Evolutionary conservation across 2,329 filamentous ascomycete species (phyloP).

Genomic region (Penicillium digitatum): DNA sequence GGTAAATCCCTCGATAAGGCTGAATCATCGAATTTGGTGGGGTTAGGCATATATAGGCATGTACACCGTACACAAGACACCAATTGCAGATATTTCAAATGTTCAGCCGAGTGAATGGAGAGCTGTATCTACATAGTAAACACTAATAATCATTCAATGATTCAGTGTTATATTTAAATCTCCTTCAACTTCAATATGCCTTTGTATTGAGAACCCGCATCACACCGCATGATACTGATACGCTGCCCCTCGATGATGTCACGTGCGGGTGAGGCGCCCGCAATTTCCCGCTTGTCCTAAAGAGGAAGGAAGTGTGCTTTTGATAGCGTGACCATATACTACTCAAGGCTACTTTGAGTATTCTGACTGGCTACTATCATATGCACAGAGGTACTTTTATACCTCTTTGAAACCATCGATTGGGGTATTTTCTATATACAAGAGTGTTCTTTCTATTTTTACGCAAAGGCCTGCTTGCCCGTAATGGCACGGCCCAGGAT

Average conservation of each 20-base stretch:
- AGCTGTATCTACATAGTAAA: not conserved
- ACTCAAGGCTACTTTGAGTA: not conserved
- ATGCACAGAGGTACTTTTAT: not conserved
- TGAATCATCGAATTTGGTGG: not conserved
- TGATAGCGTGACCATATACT: not conserved
- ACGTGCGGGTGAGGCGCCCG: slow-evolving; percentile 23
- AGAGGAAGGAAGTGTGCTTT: slow-evolving; percentile 9
- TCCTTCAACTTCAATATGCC: not conserved
- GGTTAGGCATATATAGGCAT: not conserved
- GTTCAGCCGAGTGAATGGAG: not conserved
- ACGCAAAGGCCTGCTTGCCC: slow-evolving; percentile 76
- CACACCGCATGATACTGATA: not conserved
- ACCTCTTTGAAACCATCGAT: not conserved
- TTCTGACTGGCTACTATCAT: not conserved
- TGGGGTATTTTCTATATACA: slow-evolving; percentile 7
- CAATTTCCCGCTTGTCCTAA: slow-evolving; percentile 13
- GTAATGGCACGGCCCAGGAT: slow-evolving; percentile 67
- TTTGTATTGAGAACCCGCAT: slow-evolving; percentile 4
- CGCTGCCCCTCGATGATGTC: slow-evolving; percentile 28
- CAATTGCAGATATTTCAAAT: not conserved
- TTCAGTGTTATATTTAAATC: not conserved
- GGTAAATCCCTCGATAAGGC: not conserved
- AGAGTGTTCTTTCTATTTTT: slow-evolving; percentile 22
- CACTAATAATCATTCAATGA: not conserved
- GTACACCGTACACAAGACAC: not conserved